A percentile compares a stretch with the other conserved stretches of the same genome.
Conservation (phyloP, 352 stramenopile genomes). For the Pythium myriotylum region DNA sequence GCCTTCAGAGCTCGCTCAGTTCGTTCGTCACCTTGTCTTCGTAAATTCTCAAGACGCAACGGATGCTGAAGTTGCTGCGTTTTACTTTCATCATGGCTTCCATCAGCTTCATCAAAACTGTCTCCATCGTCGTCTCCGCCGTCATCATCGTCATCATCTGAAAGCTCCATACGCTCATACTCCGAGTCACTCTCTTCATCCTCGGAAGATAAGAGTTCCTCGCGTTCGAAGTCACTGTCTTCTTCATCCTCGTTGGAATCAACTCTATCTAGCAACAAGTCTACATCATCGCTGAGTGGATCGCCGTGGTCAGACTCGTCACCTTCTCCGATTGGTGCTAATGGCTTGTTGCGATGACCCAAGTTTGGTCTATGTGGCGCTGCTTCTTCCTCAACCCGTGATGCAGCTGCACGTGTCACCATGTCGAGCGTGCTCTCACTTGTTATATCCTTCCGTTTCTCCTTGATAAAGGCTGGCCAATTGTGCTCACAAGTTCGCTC, state of each 20-base stretch:
- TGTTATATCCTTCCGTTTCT: slow-evolving; percentile 27
- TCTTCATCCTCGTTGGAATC: slow-evolving; percentile 54
- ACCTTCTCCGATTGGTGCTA: slow-evolving; percentile 22
- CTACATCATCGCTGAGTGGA: background rate
- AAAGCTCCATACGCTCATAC: slow-evolving; percentile 77
- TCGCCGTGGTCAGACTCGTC: slow-evolving; percentile 12
- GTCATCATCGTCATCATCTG: slow-evolving; percentile 57
- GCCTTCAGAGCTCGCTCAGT: slow-evolving; percentile 61
- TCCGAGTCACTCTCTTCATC: slow-evolving; percentile 75
- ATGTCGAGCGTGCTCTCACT: slow-evolving; percentile 24
- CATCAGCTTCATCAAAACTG: slow-evolving; percentile 1
- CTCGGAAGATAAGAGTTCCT: slow-evolving; percentile 78
- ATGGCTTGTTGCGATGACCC: background rate
- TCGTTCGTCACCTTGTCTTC: slow-evolving; percentile 43
- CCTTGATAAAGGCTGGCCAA: slow-evolving; percentile 74
- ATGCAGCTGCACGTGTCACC: slow-evolving; percentile 24
- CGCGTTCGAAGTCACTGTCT: slow-evolving; percentile 85
- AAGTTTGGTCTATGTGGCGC: slow-evolving; percentile 3
- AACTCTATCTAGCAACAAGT: slow-evolving; percentile 22
- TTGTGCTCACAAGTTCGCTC: slow-evolving; percentile 82
- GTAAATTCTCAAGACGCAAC: slow-evolving; percentile 62
- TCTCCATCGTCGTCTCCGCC: slow-evolving; percentile 32
- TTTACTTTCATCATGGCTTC: slow-evolving; percentile 1
- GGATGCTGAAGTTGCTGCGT: slow-evolving; percentile 26
- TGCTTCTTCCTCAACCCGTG: slow-evolving; percentile 24